These are phyloP conservation scores for Citrullus colocynthis DNA, from an alignment of 306 rosid genomes.

Conservation along the genomic window DNA sequence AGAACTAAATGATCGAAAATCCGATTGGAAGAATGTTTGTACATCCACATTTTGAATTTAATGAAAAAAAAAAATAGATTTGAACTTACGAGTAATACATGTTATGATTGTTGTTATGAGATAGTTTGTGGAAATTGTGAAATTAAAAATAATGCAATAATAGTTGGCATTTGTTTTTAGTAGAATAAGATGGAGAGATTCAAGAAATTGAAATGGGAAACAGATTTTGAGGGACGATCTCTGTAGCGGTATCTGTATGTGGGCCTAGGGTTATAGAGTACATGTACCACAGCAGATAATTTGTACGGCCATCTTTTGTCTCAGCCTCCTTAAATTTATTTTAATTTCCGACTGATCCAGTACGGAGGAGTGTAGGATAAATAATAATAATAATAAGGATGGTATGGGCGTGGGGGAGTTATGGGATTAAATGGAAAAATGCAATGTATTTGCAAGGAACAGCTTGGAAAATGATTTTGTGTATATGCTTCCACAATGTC, in stretches of 20 bases:
- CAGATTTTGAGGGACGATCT: no score
- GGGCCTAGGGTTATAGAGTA: not conserved
- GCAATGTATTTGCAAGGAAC: not conserved
- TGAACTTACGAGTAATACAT: no score
- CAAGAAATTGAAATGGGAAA: no score
- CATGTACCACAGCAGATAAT: not conserved
- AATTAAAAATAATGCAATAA: no score
- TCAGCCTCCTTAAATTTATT: not conserved
- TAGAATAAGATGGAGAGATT: no score
- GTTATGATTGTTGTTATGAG: no score
- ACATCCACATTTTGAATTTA: no score
- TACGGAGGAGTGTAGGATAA: not conserved
- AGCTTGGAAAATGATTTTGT: not conserved
- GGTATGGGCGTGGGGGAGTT: not conserved
- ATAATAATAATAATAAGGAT: not conserved
- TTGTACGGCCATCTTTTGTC: not conserved
- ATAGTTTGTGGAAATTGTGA: no score
- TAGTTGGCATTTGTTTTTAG: no score
- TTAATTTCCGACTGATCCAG: not conserved
- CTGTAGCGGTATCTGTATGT: not conserved
- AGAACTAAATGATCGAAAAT: no score
- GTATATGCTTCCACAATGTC: not conserved
- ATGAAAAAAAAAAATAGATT: no score
- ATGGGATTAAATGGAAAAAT: not conserved
- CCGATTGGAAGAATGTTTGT: no score